Base-by-base conservation (phyloP, 768 basidiomycete species). In the Suillus luteus region DNA sequence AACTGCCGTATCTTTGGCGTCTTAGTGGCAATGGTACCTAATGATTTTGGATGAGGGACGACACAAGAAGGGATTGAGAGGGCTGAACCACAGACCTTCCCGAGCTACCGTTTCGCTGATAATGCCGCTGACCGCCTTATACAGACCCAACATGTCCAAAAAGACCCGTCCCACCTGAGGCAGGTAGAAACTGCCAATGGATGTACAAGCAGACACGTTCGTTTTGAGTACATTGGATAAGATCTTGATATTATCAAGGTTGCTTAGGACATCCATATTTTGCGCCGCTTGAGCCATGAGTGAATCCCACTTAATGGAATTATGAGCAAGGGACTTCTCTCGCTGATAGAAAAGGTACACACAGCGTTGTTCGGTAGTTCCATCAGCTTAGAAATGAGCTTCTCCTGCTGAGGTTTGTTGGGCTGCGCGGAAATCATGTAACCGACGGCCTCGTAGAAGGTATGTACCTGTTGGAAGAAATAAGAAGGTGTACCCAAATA, bases 361-460 rank as follows among this genome's bases (percentile, higher is more conserved):
- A 95, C 95, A 54, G 96, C 96, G 67, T 91, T 95, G 72, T 99
- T 99, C 0, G 97, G 96, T 68, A 97, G 79, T 65, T 96, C 95
- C 97, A 99, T 99, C 61, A 99, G 76, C 74, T 95, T 97, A 17
- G 88, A 83, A 59, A 99, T 97, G 61, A 99, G 81, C 68, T 93
- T 91, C 77, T 99, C 97, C 75, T 99, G 97, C 70, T 91, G 92
- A 12, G 93, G 90, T 76, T 97, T 97, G 78, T 99, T 98, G 60
- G 96, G 96, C 72, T 99, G 97, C 2, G 96, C 95, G 24, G 95
- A 95, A 70, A 99, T 97, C 97, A 99, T 99, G 81, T 98, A 95
- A 5, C 97, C 97, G 55, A 99, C 92, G 7, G 97, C 97, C 78
- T 99, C 96, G 70, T 99, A 99, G 82, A 98, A 99, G 0, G 96